These are phyloP conservation scores for Silene conica DNA, from an alignment of 148 eudicot genomes.

Conservation along the genomic window DNA sequence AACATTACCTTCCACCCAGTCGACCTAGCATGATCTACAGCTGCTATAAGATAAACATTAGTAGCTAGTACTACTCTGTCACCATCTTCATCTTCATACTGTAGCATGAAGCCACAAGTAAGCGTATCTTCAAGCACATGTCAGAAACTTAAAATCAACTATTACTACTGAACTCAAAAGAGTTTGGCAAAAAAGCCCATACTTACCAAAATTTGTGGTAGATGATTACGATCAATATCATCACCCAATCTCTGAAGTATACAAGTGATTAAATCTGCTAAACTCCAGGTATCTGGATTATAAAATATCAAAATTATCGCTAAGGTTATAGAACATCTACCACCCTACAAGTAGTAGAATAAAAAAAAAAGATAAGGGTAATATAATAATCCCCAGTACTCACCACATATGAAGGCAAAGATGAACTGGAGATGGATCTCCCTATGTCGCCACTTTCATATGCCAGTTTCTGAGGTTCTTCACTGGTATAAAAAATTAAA, in stretches of 20 bases:
- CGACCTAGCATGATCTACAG: slow-evolving; percentile 85
- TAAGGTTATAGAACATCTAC: too few relatives aligned
- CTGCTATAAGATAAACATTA: slow-evolving; percentile 87
- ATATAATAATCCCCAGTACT: slow-evolving; percentile 20
- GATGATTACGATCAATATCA: slow-evolving; percentile 71
- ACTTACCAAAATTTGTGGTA: slow-evolving; percentile 80
- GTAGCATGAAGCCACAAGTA: slow-evolving; percentile 18
- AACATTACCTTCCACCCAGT: slow-evolving; percentile 85
- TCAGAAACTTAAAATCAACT: slow-evolving; percentile 1
- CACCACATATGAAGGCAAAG: slow-evolving; percentile 67
- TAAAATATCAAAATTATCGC: slow-evolving; percentile 1
- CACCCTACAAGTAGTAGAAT: not conserved
- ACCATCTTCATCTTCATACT: slow-evolving; percentile 97
- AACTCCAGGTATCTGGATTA: slow-evolving; percentile 58
- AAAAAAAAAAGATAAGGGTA: not conserved
- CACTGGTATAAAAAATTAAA: slow-evolving; percentile 29
- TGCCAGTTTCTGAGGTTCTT: slow-evolving; percentile 57
- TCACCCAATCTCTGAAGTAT: slow-evolving; percentile 89
- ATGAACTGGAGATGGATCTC: slow-evolving; percentile 40
- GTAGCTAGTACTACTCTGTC: slow-evolving; percentile 84
- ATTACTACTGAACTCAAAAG: slow-evolving; percentile 4
- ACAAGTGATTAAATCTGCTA: slow-evolving; percentile 74
- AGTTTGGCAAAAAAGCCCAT: not conserved
- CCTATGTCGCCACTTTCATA: slow-evolving; percentile 66
- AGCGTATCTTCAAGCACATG: slow-evolving; percentile 8